A percentile compares a stretch with the other conserved stretches of the same genome.
Conservation (phyloP, 257 asterid genomes). For the Fraxinus anomala region DNA sequence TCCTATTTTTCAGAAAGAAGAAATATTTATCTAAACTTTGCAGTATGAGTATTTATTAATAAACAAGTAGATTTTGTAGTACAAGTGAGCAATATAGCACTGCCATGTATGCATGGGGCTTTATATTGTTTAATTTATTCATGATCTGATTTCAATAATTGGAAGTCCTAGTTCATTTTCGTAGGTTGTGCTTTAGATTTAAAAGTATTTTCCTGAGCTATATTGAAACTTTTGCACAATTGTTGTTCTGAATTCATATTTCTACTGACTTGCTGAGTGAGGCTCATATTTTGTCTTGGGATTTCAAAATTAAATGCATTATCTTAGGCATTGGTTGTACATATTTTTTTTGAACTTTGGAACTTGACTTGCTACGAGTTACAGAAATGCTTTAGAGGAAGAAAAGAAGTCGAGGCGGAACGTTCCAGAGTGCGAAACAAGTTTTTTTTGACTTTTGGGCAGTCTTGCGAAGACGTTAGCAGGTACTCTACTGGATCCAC, state of each 20-base stretch:
- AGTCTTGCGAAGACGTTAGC: constrained; percentile 60
- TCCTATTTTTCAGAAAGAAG: not conserved
- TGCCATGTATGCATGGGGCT: not conserved
- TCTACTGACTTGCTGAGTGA: not conserved
- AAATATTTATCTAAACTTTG: not conserved
- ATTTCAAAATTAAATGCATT: constrained; percentile 7
- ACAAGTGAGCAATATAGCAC: not conserved
- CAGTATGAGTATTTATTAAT: not conserved
- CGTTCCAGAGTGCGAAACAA: constrained; percentile 71
- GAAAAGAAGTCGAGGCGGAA: constrained; percentile 73
- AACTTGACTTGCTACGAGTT: constrained; percentile 44
- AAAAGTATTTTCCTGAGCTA: constrained; percentile 11
- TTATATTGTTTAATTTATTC: constrained; percentile 9
- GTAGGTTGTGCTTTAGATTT: constrained; percentile 3
- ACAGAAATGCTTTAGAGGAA: constrained; percentile 97
- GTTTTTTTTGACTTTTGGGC: constrained; percentile 70
- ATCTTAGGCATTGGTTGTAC: constrained; percentile 5
- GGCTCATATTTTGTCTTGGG: not conserved
- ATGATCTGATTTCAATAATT: constrained; percentile 6
- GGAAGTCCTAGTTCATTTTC: not conserved
- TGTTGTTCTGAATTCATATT: not conserved
- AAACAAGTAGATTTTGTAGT: not conserved
- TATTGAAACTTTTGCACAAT: constrained; percentile 17
- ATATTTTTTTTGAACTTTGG: constrained; percentile 18
- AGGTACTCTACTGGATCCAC: constrained; percentile 50